A percentile compares a stretch with the other conserved stretches of the same genome.
Conservation (phyloP, 2,329 filamentous ascomycete species). For the Colletotrichum abscissum region DNA sequence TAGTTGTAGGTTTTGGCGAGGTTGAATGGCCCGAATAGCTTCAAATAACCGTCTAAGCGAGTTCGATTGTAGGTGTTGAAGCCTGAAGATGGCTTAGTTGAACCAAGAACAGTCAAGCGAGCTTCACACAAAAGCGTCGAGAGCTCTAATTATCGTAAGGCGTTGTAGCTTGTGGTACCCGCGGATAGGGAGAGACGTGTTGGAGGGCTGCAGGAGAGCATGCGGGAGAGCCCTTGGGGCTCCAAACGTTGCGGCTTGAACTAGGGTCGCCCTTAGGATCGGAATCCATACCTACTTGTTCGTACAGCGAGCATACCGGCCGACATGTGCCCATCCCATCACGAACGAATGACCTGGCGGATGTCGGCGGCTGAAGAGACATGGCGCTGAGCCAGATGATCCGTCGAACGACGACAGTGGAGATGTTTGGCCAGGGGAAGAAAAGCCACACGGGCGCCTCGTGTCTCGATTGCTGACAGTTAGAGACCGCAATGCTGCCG, state of each 20-base stretch:
- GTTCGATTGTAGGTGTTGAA: background rate
- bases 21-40: conserved; percentile 19
- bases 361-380: conserved; percentile 1
- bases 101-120: background rate
- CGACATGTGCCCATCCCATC: background rate
- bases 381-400: background rate
- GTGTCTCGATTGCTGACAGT: background rate
- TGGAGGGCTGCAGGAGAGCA: background rate
- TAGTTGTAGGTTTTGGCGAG: conserved; percentile 4
- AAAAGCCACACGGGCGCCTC: background rate
- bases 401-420: background rate
- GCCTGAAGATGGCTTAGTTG: background rate
- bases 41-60: conserved; percentile 1
- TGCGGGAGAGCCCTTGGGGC: conserved; percentile 11
- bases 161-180: background rate
- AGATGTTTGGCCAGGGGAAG: conserved; percentile 1
- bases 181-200: background rate
- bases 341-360: background rate
- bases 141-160: background rate
- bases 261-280: background rate
- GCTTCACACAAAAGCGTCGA: background rate
- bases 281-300: background rate
- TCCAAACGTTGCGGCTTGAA: background rate
- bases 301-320: background rate
- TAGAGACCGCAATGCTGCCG: background rate